These are phyloP conservation scores for Hibiscus syriacus DNA, from an alignment of 345 rosid genomes.

Conservation along the genomic window DNA sequence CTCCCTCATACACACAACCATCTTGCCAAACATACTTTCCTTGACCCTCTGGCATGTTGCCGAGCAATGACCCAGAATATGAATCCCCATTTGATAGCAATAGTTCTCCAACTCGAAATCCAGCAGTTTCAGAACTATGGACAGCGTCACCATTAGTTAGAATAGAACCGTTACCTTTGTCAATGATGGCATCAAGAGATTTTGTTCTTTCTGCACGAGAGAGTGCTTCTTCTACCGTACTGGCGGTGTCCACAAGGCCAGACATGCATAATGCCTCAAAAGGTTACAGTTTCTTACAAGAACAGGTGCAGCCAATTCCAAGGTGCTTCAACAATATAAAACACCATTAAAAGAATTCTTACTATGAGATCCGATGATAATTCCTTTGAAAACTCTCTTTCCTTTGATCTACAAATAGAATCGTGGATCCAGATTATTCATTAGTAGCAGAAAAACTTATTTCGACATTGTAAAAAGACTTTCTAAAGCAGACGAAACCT, in stretches of 20 bases:
- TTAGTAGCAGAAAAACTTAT: conserved; percentile 9
- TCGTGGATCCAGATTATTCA: conserved; percentile 5
- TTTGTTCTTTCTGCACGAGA: conserved; percentile 60
- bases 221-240: conserved; percentile 39
- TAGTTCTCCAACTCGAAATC: conserved; percentile 61
- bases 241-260: conserved; percentile 53
- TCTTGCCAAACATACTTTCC: conserved; percentile 85
- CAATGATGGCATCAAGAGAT: conserved; percentile 52
- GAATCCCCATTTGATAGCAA: conserved; percentile 63
- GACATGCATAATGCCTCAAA: conserved; percentile 81
- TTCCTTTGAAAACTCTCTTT: conserved; percentile 5
- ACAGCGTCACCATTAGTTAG: conserved; percentile 45
- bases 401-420: conserved; percentile 19
- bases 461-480: neutral
- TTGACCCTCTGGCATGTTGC: conserved; percentile 67
- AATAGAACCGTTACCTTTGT: conserved; percentile 27
- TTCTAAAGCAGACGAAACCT: neutral
- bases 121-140: conserved; percentile 42
- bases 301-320: conserved; percentile 9
- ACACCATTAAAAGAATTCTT: conserved; percentile 18
- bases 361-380: conserved; percentile 15
- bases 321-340: conserved; percentile 17
- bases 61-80: conserved; percentile 68
- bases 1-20: conserved; percentile 70
- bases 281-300: conserved; percentile 29